Percentiles rank a stretch among this genome's conserved stretches.
These are phyloP conservation scores for Dichotomocladium elegans DNA, from an alignment of 371 early-diverging fungal genomes.

Conservation along the genomic window DNA sequence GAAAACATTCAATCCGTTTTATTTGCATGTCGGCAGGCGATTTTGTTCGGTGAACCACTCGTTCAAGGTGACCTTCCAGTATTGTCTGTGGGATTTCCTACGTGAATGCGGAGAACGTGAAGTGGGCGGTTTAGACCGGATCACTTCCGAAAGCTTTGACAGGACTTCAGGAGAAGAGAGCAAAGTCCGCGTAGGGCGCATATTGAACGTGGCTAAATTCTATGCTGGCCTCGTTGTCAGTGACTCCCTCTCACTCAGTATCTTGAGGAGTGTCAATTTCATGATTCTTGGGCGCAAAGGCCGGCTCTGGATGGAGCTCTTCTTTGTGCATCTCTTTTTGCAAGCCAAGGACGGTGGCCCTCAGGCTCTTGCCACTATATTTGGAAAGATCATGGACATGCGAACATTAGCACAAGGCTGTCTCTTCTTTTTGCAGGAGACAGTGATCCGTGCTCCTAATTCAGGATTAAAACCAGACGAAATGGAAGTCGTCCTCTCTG, in stretches of 20 bases:
- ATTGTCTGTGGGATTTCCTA: slow-evolving; percentile 90
- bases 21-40: slow-evolving; percentile 77
- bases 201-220: slow-evolving; percentile 73
- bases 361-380: slow-evolving; percentile 53
- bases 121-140: slow-evolving; percentile 71
- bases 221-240: slow-evolving; percentile 65
- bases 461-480: slow-evolving; percentile 39
- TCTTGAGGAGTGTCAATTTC: slow-evolving; percentile 75
- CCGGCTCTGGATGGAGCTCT: slow-evolving; percentile 63
- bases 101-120: slow-evolving; percentile 74
- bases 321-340: slow-evolving; percentile 51
- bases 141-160: slow-evolving; percentile 9
- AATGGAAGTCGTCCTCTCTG: slow-evolving; percentile 56
- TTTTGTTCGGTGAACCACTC: slow-evolving; percentile 75
- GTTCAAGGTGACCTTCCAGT: slow-evolving; percentile 92
- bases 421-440: slow-evolving; percentile 68
- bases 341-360: slow-evolving; percentile 40
- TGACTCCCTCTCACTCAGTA: slow-evolving; percentile 57
- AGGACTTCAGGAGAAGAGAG: slow-evolving; percentile 9
- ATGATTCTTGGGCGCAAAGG: slow-evolving; percentile 60
- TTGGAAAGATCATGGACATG: slow-evolving; percentile 53
- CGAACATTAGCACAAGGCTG: slow-evolving; percentile 71
- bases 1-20: slow-evolving; percentile 91
- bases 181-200: slow-evolving; percentile 56
- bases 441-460: slow-evolving; percentile 38